phyloP scores from a whole-genome alignment of 441 rosid genomes.

The Erodium texanum region DNA sequence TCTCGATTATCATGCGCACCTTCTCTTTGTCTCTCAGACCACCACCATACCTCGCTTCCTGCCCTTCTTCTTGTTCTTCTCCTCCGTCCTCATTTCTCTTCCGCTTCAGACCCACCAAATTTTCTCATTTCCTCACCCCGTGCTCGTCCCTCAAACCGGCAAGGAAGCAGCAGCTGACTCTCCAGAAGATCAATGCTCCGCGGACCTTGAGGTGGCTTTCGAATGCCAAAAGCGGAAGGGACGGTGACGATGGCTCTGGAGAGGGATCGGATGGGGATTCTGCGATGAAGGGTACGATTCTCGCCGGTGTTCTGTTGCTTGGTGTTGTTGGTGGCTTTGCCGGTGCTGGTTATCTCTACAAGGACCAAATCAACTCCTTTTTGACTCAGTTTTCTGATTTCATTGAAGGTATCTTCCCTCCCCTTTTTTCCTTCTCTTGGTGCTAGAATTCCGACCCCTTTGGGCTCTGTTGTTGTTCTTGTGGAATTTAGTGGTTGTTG shows the following conservation, averaged over 20 bases:
- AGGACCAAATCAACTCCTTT: conserved; percentile 71
- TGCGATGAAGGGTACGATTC: conserved; percentile 66
- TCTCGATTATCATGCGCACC: conserved; percentile 35
- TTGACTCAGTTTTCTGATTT: conserved; percentile 69
- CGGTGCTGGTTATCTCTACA: conserved; percentile 62
- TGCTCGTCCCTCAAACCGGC: conserved; percentile 37
- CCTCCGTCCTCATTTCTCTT: conserved; percentile 28
- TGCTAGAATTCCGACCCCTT: not conserved
- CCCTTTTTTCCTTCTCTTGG: no score
- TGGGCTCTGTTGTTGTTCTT: conserved; percentile 10
- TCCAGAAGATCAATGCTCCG: conserved; percentile 46
- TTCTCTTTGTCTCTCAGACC: conserved; percentile 28
- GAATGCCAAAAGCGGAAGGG: conserved; percentile 36
- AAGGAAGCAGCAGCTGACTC: conserved; percentile 47
- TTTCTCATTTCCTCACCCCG: conserved; percentile 40
- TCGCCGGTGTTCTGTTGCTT: conserved; percentile 77
- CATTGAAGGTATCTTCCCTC: conserved; percentile 48
- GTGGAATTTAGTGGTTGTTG: not conserved
- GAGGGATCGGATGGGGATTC: conserved; percentile 40
- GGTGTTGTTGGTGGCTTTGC: conserved; percentile 84
- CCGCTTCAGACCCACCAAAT: conserved; percentile 50
- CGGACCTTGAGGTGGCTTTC: conserved; percentile 64
- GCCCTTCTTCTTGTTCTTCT: not conserved
- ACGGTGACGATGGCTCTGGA: conserved; percentile 17
- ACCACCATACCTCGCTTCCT: conserved; percentile 23